Evolutionary conservation across 306 rosid species (phyloP).

Genomic region (Alnus glutinosa): DNA sequence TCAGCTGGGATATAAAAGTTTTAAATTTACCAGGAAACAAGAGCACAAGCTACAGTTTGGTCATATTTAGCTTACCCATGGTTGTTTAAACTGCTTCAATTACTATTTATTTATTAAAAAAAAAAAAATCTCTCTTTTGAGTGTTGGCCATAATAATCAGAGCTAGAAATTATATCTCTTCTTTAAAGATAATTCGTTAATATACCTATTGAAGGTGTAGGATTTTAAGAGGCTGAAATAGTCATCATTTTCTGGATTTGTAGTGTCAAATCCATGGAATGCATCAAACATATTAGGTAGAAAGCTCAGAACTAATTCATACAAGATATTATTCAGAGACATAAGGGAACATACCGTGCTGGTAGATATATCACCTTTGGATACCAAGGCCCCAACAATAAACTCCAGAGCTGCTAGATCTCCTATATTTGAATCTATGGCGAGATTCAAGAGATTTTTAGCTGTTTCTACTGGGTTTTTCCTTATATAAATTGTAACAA

Average conservation of each 20-base stretch:
- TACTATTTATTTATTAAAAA: neutral
- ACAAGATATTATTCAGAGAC: slow-evolving; percentile 13
- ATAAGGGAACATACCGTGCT: slow-evolving; percentile 61
- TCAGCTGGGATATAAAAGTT: neutral
- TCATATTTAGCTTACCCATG: neutral
- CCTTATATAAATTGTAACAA: slow-evolving; percentile 72
- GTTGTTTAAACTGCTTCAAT: neutral
- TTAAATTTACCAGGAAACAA: neutral
- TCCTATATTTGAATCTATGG: slow-evolving; percentile 82
- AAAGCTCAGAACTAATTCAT: slow-evolving; percentile 18
- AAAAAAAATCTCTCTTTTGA: neutral
- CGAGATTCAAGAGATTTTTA: slow-evolving; percentile 73
- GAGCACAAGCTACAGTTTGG: neutral
- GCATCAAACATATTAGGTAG: neutral
- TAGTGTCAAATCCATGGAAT: slow-evolving; percentile 14
- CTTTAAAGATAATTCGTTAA: neutral
- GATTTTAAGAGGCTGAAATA: slow-evolving; percentile 3
- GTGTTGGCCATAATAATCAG: neutral
- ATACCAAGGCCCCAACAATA: slow-evolving; percentile 74
- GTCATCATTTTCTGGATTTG: slow-evolving; percentile 14
- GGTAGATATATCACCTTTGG: slow-evolving; percentile 85
- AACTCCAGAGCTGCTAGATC: slow-evolving; percentile 94
- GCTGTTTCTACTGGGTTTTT: slow-evolving; percentile 82
- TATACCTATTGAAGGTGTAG: neutral
- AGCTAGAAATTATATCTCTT: neutral